Percentiles rank a stretch among this genome's conserved stretches.
These are phyloP conservation scores for Clavariopsis aquatica DNA, from an alignment of 495 filamentous ascomycete species.

Conservation along the genomic window DNA sequence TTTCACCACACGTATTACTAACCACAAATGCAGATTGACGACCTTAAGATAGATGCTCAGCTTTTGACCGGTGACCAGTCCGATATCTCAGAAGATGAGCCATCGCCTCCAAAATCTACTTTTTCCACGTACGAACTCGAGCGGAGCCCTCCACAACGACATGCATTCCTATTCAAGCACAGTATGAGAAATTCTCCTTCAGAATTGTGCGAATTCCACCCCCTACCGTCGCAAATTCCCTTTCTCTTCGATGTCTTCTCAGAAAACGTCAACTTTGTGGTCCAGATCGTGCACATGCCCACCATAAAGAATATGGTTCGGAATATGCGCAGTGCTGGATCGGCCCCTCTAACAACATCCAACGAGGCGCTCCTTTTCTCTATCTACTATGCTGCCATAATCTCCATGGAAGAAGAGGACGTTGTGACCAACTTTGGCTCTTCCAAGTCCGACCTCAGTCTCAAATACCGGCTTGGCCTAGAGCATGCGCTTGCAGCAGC, in stretches of 20 bases:
- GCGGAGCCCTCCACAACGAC: slow-evolving; percentile 52
- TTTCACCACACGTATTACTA: slow-evolving; percentile 8
- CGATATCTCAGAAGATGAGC: slow-evolving; percentile 51
- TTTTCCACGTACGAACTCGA: slow-evolving; percentile 47
- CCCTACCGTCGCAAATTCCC: slow-evolving; percentile 55
- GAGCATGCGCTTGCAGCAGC: slow-evolving; percentile 58
- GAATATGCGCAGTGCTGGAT: slow-evolving; percentile 43
- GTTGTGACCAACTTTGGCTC: slow-evolving; percentile 53
- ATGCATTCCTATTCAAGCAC: slow-evolving; percentile 57
- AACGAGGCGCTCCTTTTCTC: slow-evolving; percentile 62
- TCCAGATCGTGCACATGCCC: slow-evolving; percentile 56
- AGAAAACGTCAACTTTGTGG: slow-evolving; percentile 56
- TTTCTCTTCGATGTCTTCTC: slow-evolving; percentile 55
- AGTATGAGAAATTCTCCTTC: slow-evolving; percentile 44
- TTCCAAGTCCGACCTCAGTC: slow-evolving; percentile 52
- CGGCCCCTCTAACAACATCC: slow-evolving; percentile 45
- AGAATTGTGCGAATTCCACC: slow-evolving; percentile 51
- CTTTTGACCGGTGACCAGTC: slow-evolving; percentile 41
- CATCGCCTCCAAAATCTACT: slow-evolving; percentile 32
- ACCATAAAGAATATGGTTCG: slow-evolving; percentile 53
- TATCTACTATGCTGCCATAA: slow-evolving; percentile 61
- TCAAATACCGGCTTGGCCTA: slow-evolving; percentile 56
- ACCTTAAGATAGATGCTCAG: slow-evolving; percentile 47
- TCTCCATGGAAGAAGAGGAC: slow-evolving; percentile 60
- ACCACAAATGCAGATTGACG: slow-evolving; percentile 46